phyloP scores from a whole-genome alignment of 2,329 filamentous ascomycete genomes.

The Arthrinium phaeospermum region DNA sequence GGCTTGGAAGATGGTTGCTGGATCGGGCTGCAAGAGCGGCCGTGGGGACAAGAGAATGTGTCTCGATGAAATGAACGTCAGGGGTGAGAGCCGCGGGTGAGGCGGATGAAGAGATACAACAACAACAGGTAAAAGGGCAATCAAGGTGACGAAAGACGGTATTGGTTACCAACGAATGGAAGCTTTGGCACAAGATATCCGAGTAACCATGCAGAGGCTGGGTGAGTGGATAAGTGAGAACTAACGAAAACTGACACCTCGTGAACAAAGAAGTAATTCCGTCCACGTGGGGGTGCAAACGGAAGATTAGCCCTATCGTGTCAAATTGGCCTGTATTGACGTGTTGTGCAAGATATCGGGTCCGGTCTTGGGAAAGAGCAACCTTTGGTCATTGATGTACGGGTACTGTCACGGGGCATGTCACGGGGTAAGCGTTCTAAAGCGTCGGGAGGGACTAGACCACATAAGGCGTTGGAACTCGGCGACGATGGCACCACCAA shows the following conservation, averaged over 20 bases:
- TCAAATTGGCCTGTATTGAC: too few species aligned
- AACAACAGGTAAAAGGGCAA: not conserved
- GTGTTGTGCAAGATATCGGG: not conserved
- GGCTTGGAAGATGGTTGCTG: not conserved
- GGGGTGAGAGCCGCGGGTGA: not conserved
- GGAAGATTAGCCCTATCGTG: too few species aligned
- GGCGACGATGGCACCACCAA: not conserved
- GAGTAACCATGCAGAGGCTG: not conserved
- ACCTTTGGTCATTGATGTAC: not conserved
- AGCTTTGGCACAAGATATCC: not conserved
- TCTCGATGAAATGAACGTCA: not conserved
- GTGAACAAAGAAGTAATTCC: too few species aligned
- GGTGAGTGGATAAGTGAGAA: not conserved
- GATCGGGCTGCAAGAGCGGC: not conserved
- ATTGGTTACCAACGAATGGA: not conserved
- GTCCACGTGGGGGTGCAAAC: not conserved
- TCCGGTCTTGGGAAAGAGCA: not conserved
- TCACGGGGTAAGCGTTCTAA: too few species aligned
- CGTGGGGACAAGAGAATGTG: not conserved
- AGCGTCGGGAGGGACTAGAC: not conserved
- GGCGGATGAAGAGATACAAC: not conserved
- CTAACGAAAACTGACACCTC: not conserved
- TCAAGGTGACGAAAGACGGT: not conserved
- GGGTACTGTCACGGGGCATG: not conserved
- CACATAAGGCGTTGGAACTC: not conserved